These are phyloP conservation scores for Haplosporangium sp. DNA, from an alignment of 371 early-diverging fungal species.

Conservation along the genomic window DNA sequence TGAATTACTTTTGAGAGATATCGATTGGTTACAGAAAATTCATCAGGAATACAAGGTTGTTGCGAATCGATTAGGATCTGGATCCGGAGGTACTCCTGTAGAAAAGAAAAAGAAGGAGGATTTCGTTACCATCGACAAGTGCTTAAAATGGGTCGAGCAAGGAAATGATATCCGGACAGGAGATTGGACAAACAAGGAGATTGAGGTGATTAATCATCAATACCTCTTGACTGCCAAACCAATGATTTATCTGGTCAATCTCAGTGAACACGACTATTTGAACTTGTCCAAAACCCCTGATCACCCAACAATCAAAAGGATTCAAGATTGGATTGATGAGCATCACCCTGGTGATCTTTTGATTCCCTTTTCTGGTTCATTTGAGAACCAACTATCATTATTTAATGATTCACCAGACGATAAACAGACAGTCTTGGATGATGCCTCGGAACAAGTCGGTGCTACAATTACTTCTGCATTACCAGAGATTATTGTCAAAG, in stretches of 20 bases:
- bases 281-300: conserved; percentile 58
- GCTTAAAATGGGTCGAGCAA: conserved; percentile 77
- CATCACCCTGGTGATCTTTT: conserved; percentile 88
- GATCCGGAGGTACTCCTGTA: conserved; percentile 81
- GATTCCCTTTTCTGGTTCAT: conserved; percentile 91
- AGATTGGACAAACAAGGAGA: conserved; percentile 89
- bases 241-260: conserved; percentile 97
- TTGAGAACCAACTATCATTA: conserved; percentile 74
- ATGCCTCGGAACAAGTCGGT: conserved; percentile 59
- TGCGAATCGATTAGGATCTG: conserved; percentile 67
- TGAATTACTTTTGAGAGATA: conserved; percentile 97
- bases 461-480: conserved; percentile 68
- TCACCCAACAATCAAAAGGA: conserved; percentile 71
- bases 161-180: conserved; percentile 93
- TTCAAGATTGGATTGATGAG: conserved; percentile 93
- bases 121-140: conserved; percentile 78
- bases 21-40: conserved; percentile 80
- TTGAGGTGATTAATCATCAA: conserved; percentile 92
- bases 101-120: conserved; percentile 96
- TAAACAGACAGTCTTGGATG: conserved; percentile 72
- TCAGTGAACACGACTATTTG: conserved; percentile 89
- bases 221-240: conserved; percentile 98
- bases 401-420: conserved; percentile 66
- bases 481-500: conserved; percentile 93
- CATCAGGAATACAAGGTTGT: conserved; percentile 67